These are phyloP conservation scores for Lichtheimia hyalospora DNA, from an alignment of 371 early-diverging fungal genomes.

Conservation along the genomic window DNA sequence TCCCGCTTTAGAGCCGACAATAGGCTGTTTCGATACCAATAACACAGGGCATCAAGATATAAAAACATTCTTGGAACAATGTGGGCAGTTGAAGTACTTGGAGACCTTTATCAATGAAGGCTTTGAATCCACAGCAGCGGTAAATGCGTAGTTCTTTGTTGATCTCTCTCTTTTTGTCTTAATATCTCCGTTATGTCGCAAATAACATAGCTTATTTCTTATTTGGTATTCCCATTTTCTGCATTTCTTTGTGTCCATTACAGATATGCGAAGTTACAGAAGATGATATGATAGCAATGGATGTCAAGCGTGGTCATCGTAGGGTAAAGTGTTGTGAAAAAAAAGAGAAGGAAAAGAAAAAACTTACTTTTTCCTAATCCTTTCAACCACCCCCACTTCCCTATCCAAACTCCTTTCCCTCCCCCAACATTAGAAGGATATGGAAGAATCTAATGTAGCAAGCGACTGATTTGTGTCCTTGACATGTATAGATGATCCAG, in stretches of 20 bases:
- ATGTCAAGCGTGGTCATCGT: constrained; percentile 52
- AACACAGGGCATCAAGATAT: constrained; percentile 12
- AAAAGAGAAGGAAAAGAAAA: not conserved
- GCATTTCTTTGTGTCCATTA: not conserved
- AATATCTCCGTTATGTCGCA: too few relatives aligned
- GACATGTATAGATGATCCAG: constrained; percentile 34
- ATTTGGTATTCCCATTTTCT: not conserved
- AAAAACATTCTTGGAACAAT: constrained; percentile 29
- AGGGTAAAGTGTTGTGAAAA: constrained; percentile 27
- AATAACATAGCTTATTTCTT: not conserved
- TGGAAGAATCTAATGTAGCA: constrained; percentile 1
- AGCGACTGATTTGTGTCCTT: not conserved
- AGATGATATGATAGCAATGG: constrained; percentile 43
- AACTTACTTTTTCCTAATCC: constrained; percentile 8
- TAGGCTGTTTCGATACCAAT: constrained; percentile 8
- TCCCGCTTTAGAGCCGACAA: not conserved
- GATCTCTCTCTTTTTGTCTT: too few relatives aligned
- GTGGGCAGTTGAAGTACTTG: constrained; percentile 31
- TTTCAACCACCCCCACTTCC: constrained; percentile 2
- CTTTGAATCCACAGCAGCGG: constrained; percentile 45
- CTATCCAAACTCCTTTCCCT: not conserved
- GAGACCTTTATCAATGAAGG: constrained; percentile 41
- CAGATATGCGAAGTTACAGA: constrained; percentile 50
- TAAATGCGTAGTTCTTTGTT: constrained; percentile 12
- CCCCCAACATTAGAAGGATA: constrained; percentile 1